Evolutionary conservation across 2,329 filamentous ascomycete species (phyloP), one percentile per base, ranked within the genome.

Genomic region (Metarhizium brunneum): DNA sequence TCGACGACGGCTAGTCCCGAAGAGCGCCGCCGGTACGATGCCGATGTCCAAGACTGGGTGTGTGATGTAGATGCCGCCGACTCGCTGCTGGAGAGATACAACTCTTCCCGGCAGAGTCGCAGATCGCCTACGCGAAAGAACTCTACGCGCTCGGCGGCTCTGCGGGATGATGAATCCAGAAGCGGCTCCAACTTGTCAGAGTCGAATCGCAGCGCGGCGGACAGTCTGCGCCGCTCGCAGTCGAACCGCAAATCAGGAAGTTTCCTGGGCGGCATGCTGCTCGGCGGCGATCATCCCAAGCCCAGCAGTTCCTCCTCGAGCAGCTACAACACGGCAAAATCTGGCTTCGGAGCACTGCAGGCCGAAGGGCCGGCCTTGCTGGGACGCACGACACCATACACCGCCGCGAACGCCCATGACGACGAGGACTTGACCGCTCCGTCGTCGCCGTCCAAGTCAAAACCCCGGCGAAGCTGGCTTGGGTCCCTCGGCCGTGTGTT

Each of bases 401-500:
- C 47, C 56, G 13, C 58, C 54, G 43, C 58, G 61, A 20, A 61
- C 63, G 5, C 25, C 13, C 65, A 71, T 6, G 70, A 74, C 10
- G 68, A 72, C 5, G 66, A 70, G 20, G 68, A 66, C 65, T n/a
- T 64, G 67, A 38, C 64, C 63, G 8, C 66, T n/a, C 74, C 79
- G 2, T 75, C 80, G 0, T 82, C 80, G 53, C 76, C 84, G 20
- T 82, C 81, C 65, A 79, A 85, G 71, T 71, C 64, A 13, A 84
- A 82, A 64, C 72, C 76, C 47, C 70, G 77, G 4, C 72, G 78
- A n/a, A 80, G 79, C 29, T 89, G 86, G 84, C 73, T 91, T 11
- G 86, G 86, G 25, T 88, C 83, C 50, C 68, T 91, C 20, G 77
- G 82, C 18, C 78, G 85, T 42, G 85, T 85, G 11, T 81, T 89